Conservation (phyloP, 495 filamentous ascomycete species). For the Trichoderma asperelloides region DNA sequence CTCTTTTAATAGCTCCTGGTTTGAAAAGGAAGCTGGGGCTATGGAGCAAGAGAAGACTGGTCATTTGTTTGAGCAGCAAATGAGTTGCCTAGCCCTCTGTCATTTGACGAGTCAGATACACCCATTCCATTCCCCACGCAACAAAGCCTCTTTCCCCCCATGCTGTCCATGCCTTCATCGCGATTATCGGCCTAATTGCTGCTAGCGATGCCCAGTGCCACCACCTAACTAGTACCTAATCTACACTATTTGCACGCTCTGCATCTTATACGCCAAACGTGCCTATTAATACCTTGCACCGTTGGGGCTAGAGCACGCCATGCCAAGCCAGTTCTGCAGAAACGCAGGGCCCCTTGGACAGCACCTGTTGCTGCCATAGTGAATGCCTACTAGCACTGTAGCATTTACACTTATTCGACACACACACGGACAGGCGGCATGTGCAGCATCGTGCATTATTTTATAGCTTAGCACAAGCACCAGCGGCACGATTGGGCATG, state of each 20-base stretch:
- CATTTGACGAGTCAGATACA: slow-evolving; percentile 3
- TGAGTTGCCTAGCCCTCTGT: neutral
- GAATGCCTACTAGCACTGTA: neutral
- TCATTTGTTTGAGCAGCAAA: neutral
- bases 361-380: neutral
- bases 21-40: slow-evolving; percentile 1
- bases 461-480: neutral
- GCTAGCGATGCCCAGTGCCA: neutral
- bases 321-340: neutral
- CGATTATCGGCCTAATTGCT: neutral
- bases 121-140: neutral
- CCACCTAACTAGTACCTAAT: neutral
- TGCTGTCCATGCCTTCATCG: slow-evolving; percentile 1
- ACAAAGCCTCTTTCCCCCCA: neutral
- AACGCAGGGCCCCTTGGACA: neutral
- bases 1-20: slow-evolving; percentile 2
- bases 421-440: neutral
- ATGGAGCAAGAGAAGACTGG: neutral
- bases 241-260: neutral
- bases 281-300: neutral
- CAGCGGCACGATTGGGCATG: too few species aligned
- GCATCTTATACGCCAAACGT: neutral
- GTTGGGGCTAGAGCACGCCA: neutral
- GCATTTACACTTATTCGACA: neutral
- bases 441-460: neutral